A percentile compares a stretch with the other conserved stretches of the same genome.
These are phyloP conservation scores for Krasilnikovozyma curviuscula DNA, from an alignment of 768 basidiomycete genomes.

Conservation along the genomic window DNA sequence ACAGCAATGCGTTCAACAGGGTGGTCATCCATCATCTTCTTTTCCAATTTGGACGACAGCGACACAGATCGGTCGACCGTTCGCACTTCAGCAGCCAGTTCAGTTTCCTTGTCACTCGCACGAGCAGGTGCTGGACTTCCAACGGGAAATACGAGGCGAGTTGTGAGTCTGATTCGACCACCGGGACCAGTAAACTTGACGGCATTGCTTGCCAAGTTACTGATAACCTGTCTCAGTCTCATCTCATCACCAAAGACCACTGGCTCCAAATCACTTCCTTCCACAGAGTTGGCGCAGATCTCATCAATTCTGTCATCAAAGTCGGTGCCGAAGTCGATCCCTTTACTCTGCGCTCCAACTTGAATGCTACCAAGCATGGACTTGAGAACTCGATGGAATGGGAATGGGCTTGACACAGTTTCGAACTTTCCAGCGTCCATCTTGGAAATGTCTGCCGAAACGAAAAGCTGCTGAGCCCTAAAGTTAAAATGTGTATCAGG, in stretches of 20 bases:
- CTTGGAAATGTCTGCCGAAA: too few relatives aligned
- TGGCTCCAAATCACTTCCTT: constrained; percentile 27
- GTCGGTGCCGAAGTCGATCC: constrained; percentile 45
- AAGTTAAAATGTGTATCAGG: too few relatives aligned
- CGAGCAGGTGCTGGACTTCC: too few relatives aligned
- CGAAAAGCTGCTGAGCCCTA: too few relatives aligned
- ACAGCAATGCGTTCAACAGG: constrained; percentile 4
- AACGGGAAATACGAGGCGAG: constrained; percentile 31
- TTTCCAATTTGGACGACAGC: not conserved
- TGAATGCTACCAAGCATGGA: constrained; percentile 52
- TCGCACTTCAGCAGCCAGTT: constrained; percentile 9
- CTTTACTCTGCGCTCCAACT: constrained; percentile 46
- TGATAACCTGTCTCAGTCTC: constrained; percentile 58
- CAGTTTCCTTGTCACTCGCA: constrained; percentile 38
- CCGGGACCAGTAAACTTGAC: constrained; percentile 31
- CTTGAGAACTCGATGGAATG: constrained; percentile 57
- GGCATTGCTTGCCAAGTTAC: constrained; percentile 49
- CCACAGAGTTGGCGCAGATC: constrained; percentile 16
- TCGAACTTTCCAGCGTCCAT: too few relatives aligned
- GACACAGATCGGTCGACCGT: not conserved
- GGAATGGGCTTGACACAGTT: too few relatives aligned
- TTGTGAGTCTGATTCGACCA: constrained; percentile 41
- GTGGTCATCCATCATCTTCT: not conserved
- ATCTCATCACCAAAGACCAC: constrained; percentile 70
- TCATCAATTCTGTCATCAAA: constrained; percentile 38